Conservation (phyloP, 257 asterid species). For the Plantago major region DNA sequence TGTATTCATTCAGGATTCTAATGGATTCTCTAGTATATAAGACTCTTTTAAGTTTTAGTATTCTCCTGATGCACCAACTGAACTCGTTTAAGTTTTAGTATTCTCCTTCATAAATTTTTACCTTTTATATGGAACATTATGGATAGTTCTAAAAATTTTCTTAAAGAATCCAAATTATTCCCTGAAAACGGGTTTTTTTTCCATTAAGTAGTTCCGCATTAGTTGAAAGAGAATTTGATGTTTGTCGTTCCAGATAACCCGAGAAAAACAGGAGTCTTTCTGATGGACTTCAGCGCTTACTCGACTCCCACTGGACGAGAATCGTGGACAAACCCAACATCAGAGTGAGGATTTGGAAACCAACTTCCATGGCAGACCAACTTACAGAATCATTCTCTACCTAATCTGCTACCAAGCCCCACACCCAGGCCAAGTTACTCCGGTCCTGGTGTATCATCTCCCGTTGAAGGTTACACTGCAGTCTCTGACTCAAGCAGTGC, state of each 20-base stretch:
- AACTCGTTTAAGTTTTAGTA: too few species aligned
- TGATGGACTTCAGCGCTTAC: slow-evolving; percentile 66
- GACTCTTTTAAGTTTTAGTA: too few species aligned
- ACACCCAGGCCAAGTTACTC: slow-evolving; percentile 30
- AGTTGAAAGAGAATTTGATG: slow-evolving; percentile 13
- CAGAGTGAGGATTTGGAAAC: slow-evolving; percentile 36
- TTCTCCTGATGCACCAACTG: too few species aligned
- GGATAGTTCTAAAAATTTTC: too few species aligned
- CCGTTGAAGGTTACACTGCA: slow-evolving; percentile 45
- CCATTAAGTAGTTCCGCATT: not conserved
- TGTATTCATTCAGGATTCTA: too few species aligned
- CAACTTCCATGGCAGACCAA: slow-evolving; percentile 55
- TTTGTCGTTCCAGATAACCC: slow-evolving; percentile 44
- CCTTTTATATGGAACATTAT: too few species aligned
- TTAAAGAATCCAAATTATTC: too few species aligned
- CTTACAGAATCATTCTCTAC: slow-evolving; percentile 34
- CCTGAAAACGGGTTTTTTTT: too few species aligned
- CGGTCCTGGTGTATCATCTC: slow-evolving; percentile 41
- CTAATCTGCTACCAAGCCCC: slow-evolving; percentile 45
- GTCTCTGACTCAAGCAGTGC: slow-evolving; percentile 60
- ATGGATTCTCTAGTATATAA: too few species aligned
- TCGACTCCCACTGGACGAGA: slow-evolving; percentile 38
- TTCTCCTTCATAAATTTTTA: too few species aligned
- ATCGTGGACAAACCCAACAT: slow-evolving; percentile 37
- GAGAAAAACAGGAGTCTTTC: slow-evolving; percentile 51